Evolutionary conservation across 805 yeast genomes (phyloP).

Genomic region (Candida nitratophila): DNA sequence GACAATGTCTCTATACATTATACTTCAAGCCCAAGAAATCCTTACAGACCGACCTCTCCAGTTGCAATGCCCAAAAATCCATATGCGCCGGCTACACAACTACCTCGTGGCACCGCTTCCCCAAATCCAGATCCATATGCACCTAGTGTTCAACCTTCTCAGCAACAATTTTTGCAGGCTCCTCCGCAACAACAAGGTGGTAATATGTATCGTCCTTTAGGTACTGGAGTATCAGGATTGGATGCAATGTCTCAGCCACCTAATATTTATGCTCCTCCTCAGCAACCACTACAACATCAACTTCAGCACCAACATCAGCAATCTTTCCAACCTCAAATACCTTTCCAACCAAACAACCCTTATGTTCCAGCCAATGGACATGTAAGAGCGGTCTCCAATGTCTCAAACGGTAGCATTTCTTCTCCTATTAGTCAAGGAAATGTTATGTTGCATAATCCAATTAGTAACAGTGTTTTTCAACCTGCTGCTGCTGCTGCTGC

Average conservation of each 20-base stretch:
- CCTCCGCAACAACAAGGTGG: not conserved
- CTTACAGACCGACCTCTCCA: conserved; percentile 8
- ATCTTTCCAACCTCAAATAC: not conserved
- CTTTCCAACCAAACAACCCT: conserved; percentile 12
- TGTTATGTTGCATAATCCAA: not conserved
- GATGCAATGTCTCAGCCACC: not conserved
- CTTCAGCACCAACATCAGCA: not conserved
- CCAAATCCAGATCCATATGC: too few relatives aligned
- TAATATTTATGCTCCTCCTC: not conserved
- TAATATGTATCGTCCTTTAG: not conserved
- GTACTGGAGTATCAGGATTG: too few relatives aligned
- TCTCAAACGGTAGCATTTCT: conserved; percentile 6
- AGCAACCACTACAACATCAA: not conserved
- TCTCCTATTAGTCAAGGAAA: not conserved
- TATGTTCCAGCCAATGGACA: conserved; percentile 29
- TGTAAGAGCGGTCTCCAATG: conserved; percentile 15
- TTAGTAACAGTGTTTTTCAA: conserved; percentile 1
- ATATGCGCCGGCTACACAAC: conserved; percentile 19
- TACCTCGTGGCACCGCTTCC: not conserved
- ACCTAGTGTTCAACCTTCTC: too few relatives aligned
- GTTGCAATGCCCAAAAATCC: conserved; percentile 17
- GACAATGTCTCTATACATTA: too few relatives aligned
- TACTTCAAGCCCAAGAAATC: conserved; percentile 2
- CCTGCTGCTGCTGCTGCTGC: not conserved
- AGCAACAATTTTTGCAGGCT: not conserved